A percentile compares a stretch with the other conserved stretches of the same genome.
Evolutionary conservation across 2,329 filamentous ascomycete species (phyloP).

Genomic region (Metarhizium robertsii): DNA sequence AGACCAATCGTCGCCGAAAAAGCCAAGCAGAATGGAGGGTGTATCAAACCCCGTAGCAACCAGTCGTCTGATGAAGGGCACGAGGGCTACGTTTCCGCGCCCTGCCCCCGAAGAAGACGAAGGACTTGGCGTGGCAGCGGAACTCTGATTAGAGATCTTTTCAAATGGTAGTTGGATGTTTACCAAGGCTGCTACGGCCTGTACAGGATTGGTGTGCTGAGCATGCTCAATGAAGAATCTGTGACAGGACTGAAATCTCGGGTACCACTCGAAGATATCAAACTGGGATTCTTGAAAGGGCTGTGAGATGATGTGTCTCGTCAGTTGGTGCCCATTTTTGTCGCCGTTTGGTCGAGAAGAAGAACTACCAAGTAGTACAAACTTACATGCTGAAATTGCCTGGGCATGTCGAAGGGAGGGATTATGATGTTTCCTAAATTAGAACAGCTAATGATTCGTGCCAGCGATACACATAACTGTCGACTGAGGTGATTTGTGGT

Average conservation of each 20-base stretch:
- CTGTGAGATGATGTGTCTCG: conserved; percentile 16
- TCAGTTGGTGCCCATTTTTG: not conserved
- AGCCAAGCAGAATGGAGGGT: conserved; percentile 78
- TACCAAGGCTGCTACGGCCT: conserved; percentile 80
- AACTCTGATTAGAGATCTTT: conserved; percentile 32
- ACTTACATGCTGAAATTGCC: conserved; percentile 13
- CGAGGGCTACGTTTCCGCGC: conserved; percentile 32
- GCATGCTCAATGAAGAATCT: conserved; percentile 87
- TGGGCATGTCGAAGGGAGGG: conserved; percentile 7
- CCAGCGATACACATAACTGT: not conserved
- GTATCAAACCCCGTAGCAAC: conserved; percentile 88
- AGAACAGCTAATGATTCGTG: not conserved
- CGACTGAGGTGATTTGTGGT: not conserved
- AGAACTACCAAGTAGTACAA: not conserved
- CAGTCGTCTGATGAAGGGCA: conserved; percentile 84
- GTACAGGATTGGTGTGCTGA: conserved; percentile 72
- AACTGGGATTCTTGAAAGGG: conserved; percentile 44
- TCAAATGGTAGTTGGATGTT: conserved; percentile 91
- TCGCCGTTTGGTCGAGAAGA: not conserved
- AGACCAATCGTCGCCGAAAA: conserved; percentile 92
- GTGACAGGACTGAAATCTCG: conserved; percentile 81
- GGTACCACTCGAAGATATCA: conserved; percentile 89
- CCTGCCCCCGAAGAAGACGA: not conserved
- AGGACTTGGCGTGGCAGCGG: conserved; percentile 1
- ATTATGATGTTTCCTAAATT: not conserved